Base-by-base conservation (phyloP, 805 yeast species). In the Blastobotrys americana region DNA sequence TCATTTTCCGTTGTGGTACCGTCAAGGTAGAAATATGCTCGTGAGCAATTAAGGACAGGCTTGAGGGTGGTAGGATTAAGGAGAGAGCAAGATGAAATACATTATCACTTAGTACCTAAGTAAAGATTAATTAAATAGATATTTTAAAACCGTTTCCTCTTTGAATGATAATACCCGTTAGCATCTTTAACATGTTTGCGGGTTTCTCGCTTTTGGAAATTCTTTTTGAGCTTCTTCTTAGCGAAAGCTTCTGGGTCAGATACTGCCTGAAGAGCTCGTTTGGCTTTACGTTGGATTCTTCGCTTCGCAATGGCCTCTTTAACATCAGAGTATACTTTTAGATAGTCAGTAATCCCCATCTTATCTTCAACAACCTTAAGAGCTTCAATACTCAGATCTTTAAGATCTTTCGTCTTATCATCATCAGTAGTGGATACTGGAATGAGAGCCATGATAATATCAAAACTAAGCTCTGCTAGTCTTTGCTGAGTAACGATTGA, bases 221-320 rank as follows among this genome's bases (percentile, higher is more conserved):
- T 94, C 61, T 84, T 85, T 64, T 72, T 81, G 56, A 85, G 58
- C 66, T 83, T 85, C 62, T 84, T 77, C 52, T 73, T 75, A 1
- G 96, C 93, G n/a, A 86, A 81, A 35, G 75, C 65, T 13, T 83
- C 95, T 0, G 97, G 97, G 3, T 82, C 84, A 17, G 72, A 74
- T 8, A 89, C 71, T 2, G 87, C 83, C 59, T 86, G 66, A 47
- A 83, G 80, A 0, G 95, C 83, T 46, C 88, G 72, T 58, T 80
- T 82, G 0, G 84, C 74, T 58, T 73, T 78, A 64, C 97, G 77
- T 40, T 86, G 94, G 47, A 74, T 73, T 56, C 97, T 76, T 61
- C 86, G 76, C 28, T 68, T 67, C 22, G 63, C 65, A 19, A 89
- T 81, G 15, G 56, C 55, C 51, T 73, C 77, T 58, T 78, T 77